Evolutionary conservation across 2,329 filamentous ascomycete species (phyloP), one percentile per base, ranked within the genome.

Genomic region (Colletotrichum musae): DNA sequence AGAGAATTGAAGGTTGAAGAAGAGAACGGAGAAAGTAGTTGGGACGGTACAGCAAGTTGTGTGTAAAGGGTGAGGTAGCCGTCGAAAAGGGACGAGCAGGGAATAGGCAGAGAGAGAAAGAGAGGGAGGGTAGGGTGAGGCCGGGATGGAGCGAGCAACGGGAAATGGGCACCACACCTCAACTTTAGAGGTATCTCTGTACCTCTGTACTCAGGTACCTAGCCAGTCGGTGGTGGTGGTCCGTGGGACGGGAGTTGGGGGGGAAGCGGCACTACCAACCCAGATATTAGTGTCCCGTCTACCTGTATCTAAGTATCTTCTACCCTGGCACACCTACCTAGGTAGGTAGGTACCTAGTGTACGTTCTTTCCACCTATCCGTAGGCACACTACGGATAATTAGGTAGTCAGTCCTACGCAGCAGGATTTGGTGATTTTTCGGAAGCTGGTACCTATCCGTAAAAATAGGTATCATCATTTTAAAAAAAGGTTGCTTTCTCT

Each of bases 131-230:
- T 24, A 43, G 13, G 6, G 18, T n/a, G 41, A 53, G 26, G 47
- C 48, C 24, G 53, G 45, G 51, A 56, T 56, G 52, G 24, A 59
- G 56, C 56, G 54, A 65, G 62, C 54, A 59, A 47, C 62, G 26
- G 62, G 62, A 59, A 59, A 58, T 65, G 62, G 62, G 62, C 54
- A 59, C 45, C 52, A 43, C 13, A 65, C 16, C 36, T 58, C 16
- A 39, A 7, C 32, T 36, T 6, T 3, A 36, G 32, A 36, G 32
- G 32, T 36, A 36, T 10, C 32, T 36, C 7, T 10, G 21, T 24
- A 24, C 32, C 7, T 10, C 32, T 36, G 32, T 36, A 10, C 32
- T 10, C 10, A 36, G 32, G 5, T 36, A 36, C 32, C 7, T 36
- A 36, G 32, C 7, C 10, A 36, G 32, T 36, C 32, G 32, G 32